phyloP scores from a whole-genome alignment of 2,329 filamentous ascomycete genomes.

The Rhexocercosporidium sp. region DNA sequence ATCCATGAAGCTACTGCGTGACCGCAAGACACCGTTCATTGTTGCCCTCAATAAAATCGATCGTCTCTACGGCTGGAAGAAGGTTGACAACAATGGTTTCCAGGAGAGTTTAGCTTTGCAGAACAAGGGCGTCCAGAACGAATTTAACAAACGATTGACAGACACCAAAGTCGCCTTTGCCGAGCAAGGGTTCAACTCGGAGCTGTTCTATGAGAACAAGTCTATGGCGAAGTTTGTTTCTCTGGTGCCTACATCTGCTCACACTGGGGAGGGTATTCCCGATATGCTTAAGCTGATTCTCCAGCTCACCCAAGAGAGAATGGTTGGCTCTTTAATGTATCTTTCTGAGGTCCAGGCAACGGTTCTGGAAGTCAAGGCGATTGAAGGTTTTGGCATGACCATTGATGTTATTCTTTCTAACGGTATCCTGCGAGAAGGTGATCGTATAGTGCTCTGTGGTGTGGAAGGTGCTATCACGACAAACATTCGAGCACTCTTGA shows the following conservation, averaged over 20 bases:
- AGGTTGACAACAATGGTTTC: slow-evolving; percentile 98
- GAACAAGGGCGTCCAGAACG: slow-evolving; percentile 90
- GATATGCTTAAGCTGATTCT: slow-evolving; percentile 98
- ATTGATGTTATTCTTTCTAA: slow-evolving; percentile 98
- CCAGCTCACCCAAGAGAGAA: slow-evolving; percentile 92
- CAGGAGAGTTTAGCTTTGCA: slow-evolving; percentile 88
- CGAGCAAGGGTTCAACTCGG: slow-evolving; percentile 97
- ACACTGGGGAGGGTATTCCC: slow-evolving; percentile 98
- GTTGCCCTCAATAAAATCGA: slow-evolving; percentile 99
- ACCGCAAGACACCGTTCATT: slow-evolving; percentile 96
- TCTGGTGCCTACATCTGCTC: slow-evolving; percentile 94
- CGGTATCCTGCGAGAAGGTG: slow-evolving; percentile 91
- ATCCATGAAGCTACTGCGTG: slow-evolving; percentile 92
- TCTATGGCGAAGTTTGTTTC: slow-evolving; percentile 94
- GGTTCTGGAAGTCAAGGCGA: slow-evolving; percentile 97
- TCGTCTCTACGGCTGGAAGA: slow-evolving; percentile 98
- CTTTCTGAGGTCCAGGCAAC: slow-evolving; percentile 97
- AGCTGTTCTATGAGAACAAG: slow-evolving; percentile 97
- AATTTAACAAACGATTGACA: slow-evolving; percentile 89
- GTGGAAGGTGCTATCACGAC: slow-evolving; percentile 96
- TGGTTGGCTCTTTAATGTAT: slow-evolving; percentile 98
- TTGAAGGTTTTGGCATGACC: slow-evolving; percentile 97
- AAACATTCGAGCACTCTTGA: slow-evolving; percentile 92
- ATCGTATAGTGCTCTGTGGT: slow-evolving; percentile 93
- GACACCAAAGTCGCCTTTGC: slow-evolving; percentile 93